Base-by-base conservation (phyloP, 139 green algal genomes). In the Parachlorella kessleri region DNA sequence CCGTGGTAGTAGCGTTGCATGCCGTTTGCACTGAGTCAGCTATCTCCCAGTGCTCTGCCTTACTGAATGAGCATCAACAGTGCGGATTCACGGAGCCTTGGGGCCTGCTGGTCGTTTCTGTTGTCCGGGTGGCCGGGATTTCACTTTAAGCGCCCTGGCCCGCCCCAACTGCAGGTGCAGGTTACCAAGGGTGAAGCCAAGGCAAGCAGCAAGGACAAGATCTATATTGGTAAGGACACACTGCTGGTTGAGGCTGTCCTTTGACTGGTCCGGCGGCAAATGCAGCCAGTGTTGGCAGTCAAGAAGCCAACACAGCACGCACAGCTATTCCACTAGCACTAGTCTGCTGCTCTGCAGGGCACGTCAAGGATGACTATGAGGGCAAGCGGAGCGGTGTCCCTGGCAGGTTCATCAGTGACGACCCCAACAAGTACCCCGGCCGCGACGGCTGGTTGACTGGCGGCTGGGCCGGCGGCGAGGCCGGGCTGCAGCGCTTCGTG, bases 401-500 rank as follows among this genome's bases (percentile, higher is more conserved):
- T 10, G 78, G 81, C 6, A 67, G 81, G 33, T 80, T 76, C 35
- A 40, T 86, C 32, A 70, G 75, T 9, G 81, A 86, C 63, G 81
- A 83, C 70, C 70, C 82, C 54, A 26, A 40, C 53, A 81, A 81
- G 70, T 87, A 87, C 75, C 82, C 82, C 4, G 71, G n/a, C 30
- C 53, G 64, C 42, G 59, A 48, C 55, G 55, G 63, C 21, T 70
- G 33, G 37, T n/a, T 71, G 2, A n/a, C n/a, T n/a, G 93, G 93
- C 41, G 94, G 94, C 39, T 98, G 96, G 87, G 91, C 94, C n/a
- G 94, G 92, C 35, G 94, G 94, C 38, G 94, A 98, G 85, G n/a
- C 55, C 42, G 94, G 91, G n/a, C 53, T 98, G 30, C 84, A 90
- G 81, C 75, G 88, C 53, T 97, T 94, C 84, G 82, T 93, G 1